Conservation (phyloP, 148 eudicot genomes). For the Suaeda aralocaspica region DNA sequence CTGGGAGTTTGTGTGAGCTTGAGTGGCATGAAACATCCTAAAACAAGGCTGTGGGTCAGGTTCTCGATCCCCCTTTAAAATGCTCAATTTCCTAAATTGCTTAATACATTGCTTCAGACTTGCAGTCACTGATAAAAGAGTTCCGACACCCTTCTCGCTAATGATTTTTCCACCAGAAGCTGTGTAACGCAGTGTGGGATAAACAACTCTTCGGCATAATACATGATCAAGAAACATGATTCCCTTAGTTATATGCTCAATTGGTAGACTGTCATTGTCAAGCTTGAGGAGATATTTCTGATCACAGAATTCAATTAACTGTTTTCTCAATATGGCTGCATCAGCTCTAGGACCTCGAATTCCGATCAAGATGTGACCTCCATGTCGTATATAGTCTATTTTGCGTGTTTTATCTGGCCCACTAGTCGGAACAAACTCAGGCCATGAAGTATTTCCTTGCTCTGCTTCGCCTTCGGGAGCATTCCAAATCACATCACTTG, state of each 20-base stretch:
- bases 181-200: constrained; percentile 89
- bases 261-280: constrained; percentile 84
- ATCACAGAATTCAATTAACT: constrained; percentile 84
- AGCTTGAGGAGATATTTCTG: constrained; percentile 67
- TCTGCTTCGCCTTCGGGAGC: constrained; percentile 76
- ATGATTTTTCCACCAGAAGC: constrained; percentile 95
- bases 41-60: constrained; percentile 98
- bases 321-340: constrained; percentile 80
- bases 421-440: constrained; percentile 94
- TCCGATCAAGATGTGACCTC: constrained; percentile 87
- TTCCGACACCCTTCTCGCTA: constrained; percentile 96
- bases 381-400: constrained; percentile 77
- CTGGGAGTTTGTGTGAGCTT: constrained; percentile 84
- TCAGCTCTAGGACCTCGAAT: constrained; percentile 94
- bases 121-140: constrained; percentile 86
- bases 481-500: constrained; percentile 92
- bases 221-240: constrained; percentile 96
- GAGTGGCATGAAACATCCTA: constrained; percentile 92
- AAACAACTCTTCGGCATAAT: constrained; percentile 76
- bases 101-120: constrained; percentile 90
- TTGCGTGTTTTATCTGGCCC: constrained; percentile 93
- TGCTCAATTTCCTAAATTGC: constrained; percentile 68
- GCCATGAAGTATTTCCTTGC: constrained; percentile 95
- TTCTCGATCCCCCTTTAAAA: constrained; percentile 88
- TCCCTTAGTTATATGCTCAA: constrained; percentile 88